Evolutionary conservation across 1,284 basidiomycete species (phyloP), one percentile per base, ranked within the genome.

Genomic region (Ganoderma resinaceum): DNA sequence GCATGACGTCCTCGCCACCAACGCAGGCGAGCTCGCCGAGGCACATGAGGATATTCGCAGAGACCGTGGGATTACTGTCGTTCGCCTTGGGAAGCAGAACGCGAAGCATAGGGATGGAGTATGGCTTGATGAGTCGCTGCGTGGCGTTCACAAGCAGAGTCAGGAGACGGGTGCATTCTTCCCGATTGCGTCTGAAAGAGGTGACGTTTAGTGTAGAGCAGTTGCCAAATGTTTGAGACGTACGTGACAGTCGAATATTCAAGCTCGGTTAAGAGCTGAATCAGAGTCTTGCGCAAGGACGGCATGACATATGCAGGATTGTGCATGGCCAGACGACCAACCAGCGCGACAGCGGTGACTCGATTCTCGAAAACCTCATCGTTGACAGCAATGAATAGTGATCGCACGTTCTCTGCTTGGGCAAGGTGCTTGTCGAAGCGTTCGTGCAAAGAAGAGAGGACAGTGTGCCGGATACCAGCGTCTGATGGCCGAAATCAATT

Each of bases 301-400:
- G 98, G 97, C 94, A 99, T 99, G 40, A 99, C 97, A 82, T 99
- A 98, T 43, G 98, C 98, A 0, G 98, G 98, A 76, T 99, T 99
- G 82, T 98, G 95, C 76, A 92, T 91, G 2, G 97, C 95, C 33
- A 99, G 87, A 35, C 98, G 91, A 2, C 98, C 98, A 73, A 99
- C 98, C 72, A 99, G 88, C 33, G 85, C 84, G 60, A 99, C 96
- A 3, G 97, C 97, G 14, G 94, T 91, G 60, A 96, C 91, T 23
- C 98, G 91, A 77, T 98, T 99, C 63, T 93, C 92, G 80, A 98
- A 99, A 8, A 94, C 93, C 78, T 99, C 98, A 76, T 99, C 98
- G 78, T 99, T 99, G 67, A 99, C 87, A 0, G 97, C 98, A 72
- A 99, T 96, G 81, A 99, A 99, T 20, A 99, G 84, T 14, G 95